Percentiles rank a stretch among this genome's conserved stretches.
These are phyloP conservation scores for Aspergillus indologenus DNA, from an alignment of 495 filamentous ascomycete genomes.

Conservation along the genomic window DNA sequence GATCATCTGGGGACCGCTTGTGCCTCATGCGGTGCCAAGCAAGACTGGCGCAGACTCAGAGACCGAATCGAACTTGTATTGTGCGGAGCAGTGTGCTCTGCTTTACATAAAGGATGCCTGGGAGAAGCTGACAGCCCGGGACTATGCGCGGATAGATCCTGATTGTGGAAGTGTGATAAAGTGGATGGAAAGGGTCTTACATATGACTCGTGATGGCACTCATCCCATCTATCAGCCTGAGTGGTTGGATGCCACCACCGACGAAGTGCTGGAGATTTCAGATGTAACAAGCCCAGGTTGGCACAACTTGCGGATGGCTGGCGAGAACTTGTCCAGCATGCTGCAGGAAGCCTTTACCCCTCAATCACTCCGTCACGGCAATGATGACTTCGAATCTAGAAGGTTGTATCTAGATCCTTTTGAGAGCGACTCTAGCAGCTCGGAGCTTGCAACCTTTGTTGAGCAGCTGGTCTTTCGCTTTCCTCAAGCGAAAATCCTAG, in stretches of 20 bases:
- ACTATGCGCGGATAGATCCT: neutral
- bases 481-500: conserved; percentile 20
- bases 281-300: neutral
- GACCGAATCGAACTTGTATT: neutral
- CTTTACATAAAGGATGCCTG: neutral
- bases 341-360: neutral
- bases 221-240: neutral
- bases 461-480: conserved; percentile 26
- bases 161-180: neutral
- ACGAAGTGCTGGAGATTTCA: neutral
- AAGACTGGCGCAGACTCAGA: neutral
- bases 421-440: neutral
- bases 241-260: neutral
- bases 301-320: neutral
- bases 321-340: neutral
- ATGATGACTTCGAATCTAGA: neutral
- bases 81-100: neutral
- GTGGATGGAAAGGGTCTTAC: conserved; percentile 1
- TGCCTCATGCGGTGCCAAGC: neutral
- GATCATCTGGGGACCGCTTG: conserved; percentile 1
- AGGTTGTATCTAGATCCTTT: neutral
- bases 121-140: neutral
- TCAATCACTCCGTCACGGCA: neutral
- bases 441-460: neutral
- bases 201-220: neutral